Percentiles rank a stretch among this genome's conserved stretches.
phyloP scores from a whole-genome alignment of 768 basidiomycete species.

The Boletus rubroflammeus region DNA sequence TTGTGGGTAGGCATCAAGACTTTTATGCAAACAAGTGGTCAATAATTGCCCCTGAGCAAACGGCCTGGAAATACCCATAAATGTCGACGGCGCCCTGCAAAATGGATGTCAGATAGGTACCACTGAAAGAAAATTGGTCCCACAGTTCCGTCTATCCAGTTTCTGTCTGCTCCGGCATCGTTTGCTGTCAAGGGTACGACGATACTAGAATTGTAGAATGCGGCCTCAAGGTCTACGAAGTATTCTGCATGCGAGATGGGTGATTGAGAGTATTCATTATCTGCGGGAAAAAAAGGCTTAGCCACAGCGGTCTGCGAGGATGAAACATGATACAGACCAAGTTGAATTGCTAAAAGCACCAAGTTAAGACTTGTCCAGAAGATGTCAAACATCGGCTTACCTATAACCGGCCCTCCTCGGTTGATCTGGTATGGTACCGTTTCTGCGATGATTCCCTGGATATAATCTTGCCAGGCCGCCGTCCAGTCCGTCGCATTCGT shows the following conservation, averaged over 20 bases:
- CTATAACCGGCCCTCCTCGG: conserved; percentile 71
- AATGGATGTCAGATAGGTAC: conserved; percentile 2
- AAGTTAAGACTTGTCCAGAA: neutral
- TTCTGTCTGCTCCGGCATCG: conserved; percentile 53
- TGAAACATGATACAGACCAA: conserved; percentile 38
- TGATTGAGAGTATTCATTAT: conserved; percentile 71
- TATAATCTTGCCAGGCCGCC: conserved; percentile 69
- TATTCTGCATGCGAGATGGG: conserved; percentile 46
- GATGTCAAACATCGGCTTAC: conserved; percentile 33
- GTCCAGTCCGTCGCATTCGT: conserved; percentile 67
- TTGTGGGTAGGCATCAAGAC: conserved; percentile 72
- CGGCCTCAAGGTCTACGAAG: conserved; percentile 57
- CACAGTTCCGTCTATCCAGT: conserved; percentile 72
- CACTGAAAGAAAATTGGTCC: conserved; percentile 12
- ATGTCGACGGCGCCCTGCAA: conserved; percentile 64
- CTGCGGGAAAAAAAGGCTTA: conserved; percentile 31
- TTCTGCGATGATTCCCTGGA: conserved; percentile 58
- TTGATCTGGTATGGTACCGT: conserved; percentile 66
- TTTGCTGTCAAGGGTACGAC: conserved; percentile 75
- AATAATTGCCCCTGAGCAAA: neutral
- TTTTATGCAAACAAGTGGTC: conserved; percentile 15
- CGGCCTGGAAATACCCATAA: conserved; percentile 46
- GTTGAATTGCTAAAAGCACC: conserved; percentile 44
- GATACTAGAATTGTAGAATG: conserved; percentile 52
- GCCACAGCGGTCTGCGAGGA: neutral